Percentiles rank a stretch among this genome's conserved stretches.
phyloP scores from a whole-genome alignment of 371 early-diverging fungal species.

The Mucor piriformis region DNA sequence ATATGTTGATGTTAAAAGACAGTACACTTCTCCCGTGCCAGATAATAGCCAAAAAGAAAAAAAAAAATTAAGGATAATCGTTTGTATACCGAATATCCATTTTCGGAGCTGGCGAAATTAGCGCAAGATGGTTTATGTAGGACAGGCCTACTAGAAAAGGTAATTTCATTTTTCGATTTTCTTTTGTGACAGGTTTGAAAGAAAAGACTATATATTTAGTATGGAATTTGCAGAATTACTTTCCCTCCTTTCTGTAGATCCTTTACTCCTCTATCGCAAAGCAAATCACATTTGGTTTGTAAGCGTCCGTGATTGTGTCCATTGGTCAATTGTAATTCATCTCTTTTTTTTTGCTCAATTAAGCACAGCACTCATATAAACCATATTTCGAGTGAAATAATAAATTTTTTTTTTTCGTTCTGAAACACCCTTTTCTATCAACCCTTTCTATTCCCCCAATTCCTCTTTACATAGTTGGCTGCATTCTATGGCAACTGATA shows the following conservation, averaged over 20 bases:
- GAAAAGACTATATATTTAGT: not conserved
- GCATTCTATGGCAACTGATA: slow-evolving; percentile 5
- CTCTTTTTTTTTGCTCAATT: not conserved
- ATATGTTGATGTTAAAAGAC: too few species aligned
- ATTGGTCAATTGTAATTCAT: not conserved
- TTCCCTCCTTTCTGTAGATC: not conserved
- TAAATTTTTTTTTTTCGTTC: not conserved
- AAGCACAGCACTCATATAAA: too few species aligned
- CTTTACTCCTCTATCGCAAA: not conserved
- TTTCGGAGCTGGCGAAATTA: slow-evolving; percentile 17
- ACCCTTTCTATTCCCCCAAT: too few species aligned
- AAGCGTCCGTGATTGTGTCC: not conserved
- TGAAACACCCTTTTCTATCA: too few species aligned
- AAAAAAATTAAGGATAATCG: not conserved
- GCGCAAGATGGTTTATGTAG: slow-evolving; percentile 5
- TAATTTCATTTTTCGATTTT: slow-evolving; percentile 1
- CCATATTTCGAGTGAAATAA: too few species aligned
- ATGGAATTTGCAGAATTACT: not conserved
- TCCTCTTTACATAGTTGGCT: too few species aligned
- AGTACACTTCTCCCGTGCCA: too few species aligned
- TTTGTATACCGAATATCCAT: too few species aligned
- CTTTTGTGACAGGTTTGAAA: slow-evolving; percentile 5
- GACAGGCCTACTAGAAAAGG: not conserved
- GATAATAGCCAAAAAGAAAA: too few species aligned
- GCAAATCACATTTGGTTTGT: not conserved